A percentile compares a stretch with the other conserved stretches of the same genome.
Evolutionary conservation across 2,329 filamentous ascomycete species (phyloP).

Genomic region (Myriosclerotinia curreyana): DNA sequence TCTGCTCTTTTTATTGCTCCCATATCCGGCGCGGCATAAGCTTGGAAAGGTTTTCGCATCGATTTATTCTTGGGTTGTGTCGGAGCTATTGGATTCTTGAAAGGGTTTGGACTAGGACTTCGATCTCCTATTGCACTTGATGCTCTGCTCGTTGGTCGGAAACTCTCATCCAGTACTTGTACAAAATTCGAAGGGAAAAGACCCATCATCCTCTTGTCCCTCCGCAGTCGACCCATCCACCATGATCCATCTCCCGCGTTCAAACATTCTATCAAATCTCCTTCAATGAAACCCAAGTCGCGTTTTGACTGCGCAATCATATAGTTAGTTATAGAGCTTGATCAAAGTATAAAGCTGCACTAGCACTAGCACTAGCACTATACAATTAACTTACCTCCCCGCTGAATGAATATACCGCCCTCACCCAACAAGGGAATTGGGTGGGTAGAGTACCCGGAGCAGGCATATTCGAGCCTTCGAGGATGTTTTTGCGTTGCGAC

Average conservation of each 20-base stretch:
- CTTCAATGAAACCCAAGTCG: constrained; percentile 95
- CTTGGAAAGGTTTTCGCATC: constrained; percentile 65
- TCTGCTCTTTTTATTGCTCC: constrained; percentile 54
- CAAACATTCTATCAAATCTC: constrained; percentile 94
- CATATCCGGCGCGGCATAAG: constrained; percentile 63
- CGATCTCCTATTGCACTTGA: constrained; percentile 48
- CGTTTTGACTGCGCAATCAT: constrained; percentile 64
- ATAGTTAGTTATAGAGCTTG: constrained; percentile 7
- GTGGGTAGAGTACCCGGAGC: constrained; percentile 63
- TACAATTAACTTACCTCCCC: constrained; percentile 58
- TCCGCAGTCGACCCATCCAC: constrained; percentile 92
- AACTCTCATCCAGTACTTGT: constrained; percentile 79
- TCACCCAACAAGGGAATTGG: constrained; percentile 86
- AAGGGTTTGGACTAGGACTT: constrained; percentile 38
- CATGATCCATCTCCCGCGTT: constrained; percentile 97
- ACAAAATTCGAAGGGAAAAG: constrained; percentile 98
- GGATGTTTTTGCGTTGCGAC: constrained; percentile 9
- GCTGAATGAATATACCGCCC: constrained; percentile 89
- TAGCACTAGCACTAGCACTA: no score
- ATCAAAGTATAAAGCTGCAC: not conserved
- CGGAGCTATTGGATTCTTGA: constrained; percentile 35
- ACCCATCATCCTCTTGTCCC: constrained; percentile 87
- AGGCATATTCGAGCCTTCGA: constrained; percentile 41
- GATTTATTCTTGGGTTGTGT: constrained; percentile 51
- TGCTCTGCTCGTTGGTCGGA: constrained; percentile 68